A percentile compares a stretch with the other conserved stretches of the same genome.
These are phyloP conservation scores for Rhinocladiella similis DNA, from an alignment of 2,329 filamentous ascomycete species.

Conservation along the genomic window DNA sequence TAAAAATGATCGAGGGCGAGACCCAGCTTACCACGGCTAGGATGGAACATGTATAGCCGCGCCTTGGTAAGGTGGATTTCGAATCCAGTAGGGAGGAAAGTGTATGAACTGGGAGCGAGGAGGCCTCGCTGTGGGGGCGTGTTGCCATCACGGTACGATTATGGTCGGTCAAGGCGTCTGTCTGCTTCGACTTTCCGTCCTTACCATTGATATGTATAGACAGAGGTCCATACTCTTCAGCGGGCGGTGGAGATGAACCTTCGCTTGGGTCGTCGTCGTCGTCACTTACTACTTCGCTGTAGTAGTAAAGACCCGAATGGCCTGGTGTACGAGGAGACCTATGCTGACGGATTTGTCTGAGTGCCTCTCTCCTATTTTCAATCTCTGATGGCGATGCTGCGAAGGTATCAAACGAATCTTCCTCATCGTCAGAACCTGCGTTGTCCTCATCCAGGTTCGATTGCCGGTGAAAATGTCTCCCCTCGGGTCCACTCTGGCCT, in stretches of 20 bases:
- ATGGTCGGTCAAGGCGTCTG: background rate
- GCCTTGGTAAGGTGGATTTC: constrained; percentile 22
- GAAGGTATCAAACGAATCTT: constrained; percentile 23
- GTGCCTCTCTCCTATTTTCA: constrained; percentile 15
- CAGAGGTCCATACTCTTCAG: too few species aligned
- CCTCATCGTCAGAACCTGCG: constrained; percentile 15
- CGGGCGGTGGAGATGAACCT: too few species aligned
- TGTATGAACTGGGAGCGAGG: constrained; percentile 17
- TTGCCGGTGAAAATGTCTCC: background rate
- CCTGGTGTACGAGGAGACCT: background rate
- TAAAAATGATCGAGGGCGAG: constrained; percentile 28
- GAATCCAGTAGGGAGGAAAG: constrained; percentile 26
- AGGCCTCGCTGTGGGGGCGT: background rate
- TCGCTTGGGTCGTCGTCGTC: too few species aligned
- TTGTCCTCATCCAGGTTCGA: background rate
- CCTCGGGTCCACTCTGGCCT: background rate
- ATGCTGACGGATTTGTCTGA: constrained; percentile 15
- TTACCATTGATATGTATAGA: too few species aligned
- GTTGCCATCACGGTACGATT: background rate
- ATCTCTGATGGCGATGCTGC: constrained; percentile 11
- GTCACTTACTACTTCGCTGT: background rate
- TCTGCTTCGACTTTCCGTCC: too few species aligned
- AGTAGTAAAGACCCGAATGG: background rate
- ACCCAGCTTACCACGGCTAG: constrained; percentile 32
- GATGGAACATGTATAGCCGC: constrained; percentile 31